Evolutionary conservation across 2,329 filamentous ascomycete species (phyloP).

Genomic region (Monosporascus cannonballus): DNA sequence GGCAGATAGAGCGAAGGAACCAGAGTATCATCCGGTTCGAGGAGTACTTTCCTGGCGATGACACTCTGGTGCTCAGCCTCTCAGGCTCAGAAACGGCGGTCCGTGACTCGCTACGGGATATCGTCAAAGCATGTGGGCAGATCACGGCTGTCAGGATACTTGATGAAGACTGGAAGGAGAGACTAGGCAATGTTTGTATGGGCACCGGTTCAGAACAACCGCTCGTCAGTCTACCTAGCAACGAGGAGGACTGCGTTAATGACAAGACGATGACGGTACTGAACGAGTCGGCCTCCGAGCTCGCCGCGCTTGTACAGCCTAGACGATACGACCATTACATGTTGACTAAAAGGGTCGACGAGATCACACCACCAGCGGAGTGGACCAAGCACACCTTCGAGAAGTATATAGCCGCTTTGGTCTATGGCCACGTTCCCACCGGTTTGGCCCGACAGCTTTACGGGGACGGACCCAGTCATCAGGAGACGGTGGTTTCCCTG

Average conservation of each 20-base stretch:
- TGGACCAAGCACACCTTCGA: slow-evolving; percentile 24
- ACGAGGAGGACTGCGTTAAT: slow-evolving; percentile 7
- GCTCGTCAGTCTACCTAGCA: slow-evolving; percentile 8
- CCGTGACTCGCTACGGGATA: slow-evolving; percentile 18
- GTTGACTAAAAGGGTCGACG: slow-evolving; percentile 16
- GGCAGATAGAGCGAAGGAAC: slow-evolving; percentile 17
- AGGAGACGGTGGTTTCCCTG: slow-evolving; percentile 19
- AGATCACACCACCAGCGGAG: slow-evolving; percentile 15
- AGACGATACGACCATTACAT: slow-evolving; percentile 10
- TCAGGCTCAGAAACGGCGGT: slow-evolving; percentile 20
- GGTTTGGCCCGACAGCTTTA: slow-evolving; percentile 18
- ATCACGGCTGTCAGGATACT: slow-evolving; percentile 18
- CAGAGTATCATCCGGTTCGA: slow-evolving; percentile 19
- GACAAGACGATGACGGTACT: slow-evolving; percentile 17
- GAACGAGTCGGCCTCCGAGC: neutral
- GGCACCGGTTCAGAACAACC: neutral
- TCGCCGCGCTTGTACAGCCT: neutral
- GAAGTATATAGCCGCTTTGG: slow-evolving; percentile 21
- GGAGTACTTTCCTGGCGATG: slow-evolving; percentile 5
- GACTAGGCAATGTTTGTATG: slow-evolving; percentile 13
- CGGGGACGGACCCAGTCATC: slow-evolving; percentile 14
- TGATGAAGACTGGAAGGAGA: slow-evolving; percentile 10
- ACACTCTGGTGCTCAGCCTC: slow-evolving; percentile 16
- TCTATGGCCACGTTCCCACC: slow-evolving; percentile 17
- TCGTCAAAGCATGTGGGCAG: slow-evolving; percentile 17